Evolutionary conservation across 2,329 filamentous ascomycete species (phyloP).

Genomic region (Pseudogymnoascus sp.): DNA sequence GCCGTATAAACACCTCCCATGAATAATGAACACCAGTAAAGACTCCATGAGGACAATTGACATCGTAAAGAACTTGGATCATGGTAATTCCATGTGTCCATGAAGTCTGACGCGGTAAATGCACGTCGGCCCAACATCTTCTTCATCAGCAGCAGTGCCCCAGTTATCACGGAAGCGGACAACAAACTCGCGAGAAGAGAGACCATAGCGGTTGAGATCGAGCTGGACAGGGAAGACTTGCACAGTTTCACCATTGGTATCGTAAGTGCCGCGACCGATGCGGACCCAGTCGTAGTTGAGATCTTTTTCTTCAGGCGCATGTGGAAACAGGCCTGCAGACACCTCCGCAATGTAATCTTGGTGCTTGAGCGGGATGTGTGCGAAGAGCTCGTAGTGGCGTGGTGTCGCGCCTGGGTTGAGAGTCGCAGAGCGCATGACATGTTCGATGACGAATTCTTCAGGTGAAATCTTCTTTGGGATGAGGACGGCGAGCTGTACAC

Average conservation of each 20-base stretch:
- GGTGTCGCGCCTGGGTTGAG: conserved; percentile 57
- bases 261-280: conserved; percentile 50
- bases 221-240: conserved; percentile 48
- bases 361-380: conserved; percentile 44
- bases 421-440: conserved; percentile 56
- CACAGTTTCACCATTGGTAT: conserved; percentile 33
- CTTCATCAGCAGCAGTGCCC: conserved; percentile 34
- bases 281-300: conserved; percentile 44
- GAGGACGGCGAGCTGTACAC: conserved; percentile 59
- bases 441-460: conserved; percentile 64
- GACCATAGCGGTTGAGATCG: conserved; percentile 41
- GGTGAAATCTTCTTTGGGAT: conserved; percentile 54
- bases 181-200: conserved; percentile 45
- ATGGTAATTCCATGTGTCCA: conserved; percentile 32
- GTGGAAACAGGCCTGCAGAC: conserved; percentile 35
- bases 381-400: conserved; percentile 63
- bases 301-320: conserved; percentile 20
- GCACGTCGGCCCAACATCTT: conserved; percentile 47
- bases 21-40: background rate
- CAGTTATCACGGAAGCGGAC: conserved; percentile 53
- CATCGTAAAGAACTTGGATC: background rate
- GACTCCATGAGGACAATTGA: background rate
- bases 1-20: conserved; percentile 2
- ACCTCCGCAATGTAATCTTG: conserved; percentile 34
- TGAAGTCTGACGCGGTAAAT: conserved; percentile 58